Evolutionary conservation across 1,139 yeast genomes (phyloP).

Genomic region (Yamadazyma dushanensis): DNA sequence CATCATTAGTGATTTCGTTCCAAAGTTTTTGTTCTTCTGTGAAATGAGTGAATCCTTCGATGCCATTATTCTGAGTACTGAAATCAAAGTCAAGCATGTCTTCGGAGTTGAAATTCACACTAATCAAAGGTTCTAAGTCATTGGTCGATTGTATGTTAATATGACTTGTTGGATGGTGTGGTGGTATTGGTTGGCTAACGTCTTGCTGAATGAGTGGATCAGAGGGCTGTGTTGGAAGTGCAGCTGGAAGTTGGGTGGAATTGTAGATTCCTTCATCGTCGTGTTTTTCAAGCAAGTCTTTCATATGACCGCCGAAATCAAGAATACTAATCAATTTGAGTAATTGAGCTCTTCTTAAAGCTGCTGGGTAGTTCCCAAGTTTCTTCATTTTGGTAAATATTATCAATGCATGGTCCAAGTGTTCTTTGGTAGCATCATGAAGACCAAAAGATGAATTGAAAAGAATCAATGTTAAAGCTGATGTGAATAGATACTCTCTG

Average conservation of each 20-base stretch:
- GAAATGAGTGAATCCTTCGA: constrained; percentile 45
- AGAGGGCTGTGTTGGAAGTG: background rate
- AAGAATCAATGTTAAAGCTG: constrained; percentile 73
- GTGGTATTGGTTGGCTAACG: background rate
- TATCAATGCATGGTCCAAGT: constrained; percentile 69
- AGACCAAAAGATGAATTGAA: constrained; percentile 84
- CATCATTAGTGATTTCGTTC: constrained; percentile 73
- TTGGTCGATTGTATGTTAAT: background rate
- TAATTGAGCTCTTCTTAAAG: constrained; percentile 69
- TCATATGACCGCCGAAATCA: constrained; percentile 69
- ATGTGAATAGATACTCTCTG: constrained; percentile 77
- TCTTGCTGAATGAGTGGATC: too few species aligned
- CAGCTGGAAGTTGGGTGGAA: background rate
- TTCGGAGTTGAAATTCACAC: constrained; percentile 20
- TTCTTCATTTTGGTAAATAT: constrained; percentile 75
- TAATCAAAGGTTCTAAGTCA: constrained; percentile 9
- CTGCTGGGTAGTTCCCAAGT: constrained; percentile 78
- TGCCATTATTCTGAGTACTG: constrained; percentile 35
- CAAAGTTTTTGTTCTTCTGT: constrained; percentile 64
- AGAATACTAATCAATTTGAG: constrained; percentile 62
- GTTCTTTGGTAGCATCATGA: constrained; percentile 71
- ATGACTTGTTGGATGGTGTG: background rate
- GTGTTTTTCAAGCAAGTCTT: constrained; percentile 55
- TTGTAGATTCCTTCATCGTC: constrained; percentile 42
- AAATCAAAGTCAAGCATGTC: constrained; percentile 23